Evolutionary conservation across 768 basidiomycete genomes (phyloP).

Genomic region (Leccinellum albellum): DNA sequence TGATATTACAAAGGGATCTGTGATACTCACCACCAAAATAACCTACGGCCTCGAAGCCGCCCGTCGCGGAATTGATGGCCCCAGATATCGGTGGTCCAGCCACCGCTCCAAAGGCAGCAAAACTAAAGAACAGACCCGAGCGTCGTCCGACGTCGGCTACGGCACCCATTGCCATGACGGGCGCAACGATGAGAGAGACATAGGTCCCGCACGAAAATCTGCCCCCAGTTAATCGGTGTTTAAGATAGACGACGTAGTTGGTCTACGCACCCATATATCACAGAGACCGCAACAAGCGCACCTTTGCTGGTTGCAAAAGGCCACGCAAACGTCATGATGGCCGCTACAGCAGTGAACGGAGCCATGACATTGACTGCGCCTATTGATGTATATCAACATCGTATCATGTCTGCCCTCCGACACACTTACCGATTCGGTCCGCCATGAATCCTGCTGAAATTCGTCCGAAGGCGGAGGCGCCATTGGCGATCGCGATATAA

Average conservation of each 20-base stretch:
- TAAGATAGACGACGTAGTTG: not conserved
- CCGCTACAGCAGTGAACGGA: constrained; percentile 55
- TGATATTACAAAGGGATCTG: not conserved
- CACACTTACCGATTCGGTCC: constrained; percentile 47
- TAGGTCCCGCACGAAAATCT: constrained; percentile 64
- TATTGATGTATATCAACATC: constrained; percentile 16
- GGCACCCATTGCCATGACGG: constrained; percentile 59
- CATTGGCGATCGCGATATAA: constrained; percentile 66
- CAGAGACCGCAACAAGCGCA: constrained; percentile 48
- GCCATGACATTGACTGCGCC: constrained; percentile 69
- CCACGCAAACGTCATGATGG: constrained; percentile 65
- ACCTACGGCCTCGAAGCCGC: constrained; percentile 37
- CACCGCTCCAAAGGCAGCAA: constrained; percentile 61
- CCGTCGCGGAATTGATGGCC: constrained; percentile 53
- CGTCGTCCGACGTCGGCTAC: constrained; percentile 61
- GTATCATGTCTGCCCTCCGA: not conserved
- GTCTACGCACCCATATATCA: constrained; percentile 59
- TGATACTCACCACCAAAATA: constrained; percentile 39
- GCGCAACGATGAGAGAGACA: constrained; percentile 51
- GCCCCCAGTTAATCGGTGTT: not conserved
- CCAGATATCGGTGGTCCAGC: constrained; percentile 74
- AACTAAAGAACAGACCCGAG: constrained; percentile 59
- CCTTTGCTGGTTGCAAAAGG: constrained; percentile 51
- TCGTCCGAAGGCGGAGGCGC: constrained; percentile 59
- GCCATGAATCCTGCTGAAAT: constrained; percentile 49